Conservation (phyloP, 2,329 filamentous ascomycete species). For the Blastomyces gilchristii region DNA sequence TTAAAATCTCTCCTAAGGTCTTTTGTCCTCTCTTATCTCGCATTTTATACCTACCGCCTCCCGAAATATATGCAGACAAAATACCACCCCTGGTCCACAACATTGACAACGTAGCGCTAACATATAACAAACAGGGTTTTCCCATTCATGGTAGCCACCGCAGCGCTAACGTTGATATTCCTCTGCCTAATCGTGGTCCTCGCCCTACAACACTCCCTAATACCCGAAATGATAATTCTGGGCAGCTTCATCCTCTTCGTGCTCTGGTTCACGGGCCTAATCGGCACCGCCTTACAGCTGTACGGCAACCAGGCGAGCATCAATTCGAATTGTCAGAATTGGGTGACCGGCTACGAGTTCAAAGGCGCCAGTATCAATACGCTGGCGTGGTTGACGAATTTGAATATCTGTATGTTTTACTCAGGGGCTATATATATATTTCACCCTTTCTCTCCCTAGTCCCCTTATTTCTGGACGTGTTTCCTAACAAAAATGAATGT, state of each 20-base stretch:
- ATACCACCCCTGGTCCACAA: background rate
- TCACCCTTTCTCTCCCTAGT: background rate
- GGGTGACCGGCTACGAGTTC: conserved; percentile 39
- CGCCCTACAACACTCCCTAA: conserved; percentile 45
- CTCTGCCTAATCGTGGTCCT: conserved; percentile 49
- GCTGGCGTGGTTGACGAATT: conserved; percentile 53
- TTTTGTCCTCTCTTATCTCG: too few relatives aligned
- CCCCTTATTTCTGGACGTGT: background rate
- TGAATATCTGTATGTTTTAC: conserved; percentile 47
- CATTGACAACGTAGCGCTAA: conserved; percentile 1
- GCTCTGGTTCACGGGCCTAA: conserved; percentile 51
- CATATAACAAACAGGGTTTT: conserved; percentile 44
- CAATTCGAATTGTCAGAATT: conserved; percentile 49
- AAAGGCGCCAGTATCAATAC: conserved; percentile 45
- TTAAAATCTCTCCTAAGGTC: too few relatives aligned
- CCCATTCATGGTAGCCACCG: conserved; percentile 52
- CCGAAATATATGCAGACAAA: background rate
- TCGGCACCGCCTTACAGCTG: conserved; percentile 53
- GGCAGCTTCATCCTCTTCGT: conserved; percentile 53
- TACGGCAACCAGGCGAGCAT: conserved; percentile 49
- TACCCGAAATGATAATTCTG: conserved; percentile 50
- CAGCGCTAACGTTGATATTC: conserved; percentile 48
- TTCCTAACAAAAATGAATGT: conserved; percentile 14
- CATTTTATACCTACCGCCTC: background rate
- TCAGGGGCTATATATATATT: background rate